Evolutionary conservation across 169 alveolate species (phyloP).

Genomic region (Plasmodium knowlesi): DNA sequence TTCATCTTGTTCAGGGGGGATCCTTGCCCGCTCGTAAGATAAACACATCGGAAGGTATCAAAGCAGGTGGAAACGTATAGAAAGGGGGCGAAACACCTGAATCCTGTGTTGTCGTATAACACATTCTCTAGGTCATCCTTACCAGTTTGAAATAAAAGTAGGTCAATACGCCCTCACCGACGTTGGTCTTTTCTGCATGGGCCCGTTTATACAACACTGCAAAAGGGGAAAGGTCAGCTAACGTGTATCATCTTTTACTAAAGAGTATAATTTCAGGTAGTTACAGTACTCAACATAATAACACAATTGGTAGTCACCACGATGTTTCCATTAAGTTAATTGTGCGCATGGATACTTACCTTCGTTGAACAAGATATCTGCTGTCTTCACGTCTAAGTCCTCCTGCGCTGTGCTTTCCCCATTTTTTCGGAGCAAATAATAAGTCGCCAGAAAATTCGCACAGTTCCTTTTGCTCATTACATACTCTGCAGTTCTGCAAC

Average conservation of each 20-base stretch:
- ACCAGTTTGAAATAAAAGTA: conserved; percentile 69
- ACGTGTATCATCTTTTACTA: background rate
- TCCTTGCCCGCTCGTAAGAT: background rate
- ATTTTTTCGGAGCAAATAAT: conserved; percentile 37
- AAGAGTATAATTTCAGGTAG: background rate
- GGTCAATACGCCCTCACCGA: conserved; percentile 20
- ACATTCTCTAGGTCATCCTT: background rate
- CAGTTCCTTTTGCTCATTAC: conserved; percentile 57
- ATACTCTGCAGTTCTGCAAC: conserved; percentile 46
- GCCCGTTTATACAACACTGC: conserved; percentile 21
- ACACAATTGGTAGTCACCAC: background rate
- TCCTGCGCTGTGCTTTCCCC: conserved; percentile 19
- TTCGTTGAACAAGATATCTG: conserved; percentile 50
- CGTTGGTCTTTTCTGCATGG: background rate
- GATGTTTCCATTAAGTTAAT: background rate
- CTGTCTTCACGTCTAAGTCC: conserved; percentile 14
- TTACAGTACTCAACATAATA: background rate
- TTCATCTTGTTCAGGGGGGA: background rate
- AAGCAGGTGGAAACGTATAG: background rate
- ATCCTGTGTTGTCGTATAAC: background rate
- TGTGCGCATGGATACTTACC: conserved; percentile 10
- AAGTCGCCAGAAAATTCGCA: conserved; percentile 56
- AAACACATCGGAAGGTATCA: background rate
- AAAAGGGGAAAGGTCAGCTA: background rate
- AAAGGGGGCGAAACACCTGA: background rate